Evolutionary conservation across 2,329 filamentous ascomycete genomes (phyloP).

Genomic region (Microcyclosporella mali): DNA sequence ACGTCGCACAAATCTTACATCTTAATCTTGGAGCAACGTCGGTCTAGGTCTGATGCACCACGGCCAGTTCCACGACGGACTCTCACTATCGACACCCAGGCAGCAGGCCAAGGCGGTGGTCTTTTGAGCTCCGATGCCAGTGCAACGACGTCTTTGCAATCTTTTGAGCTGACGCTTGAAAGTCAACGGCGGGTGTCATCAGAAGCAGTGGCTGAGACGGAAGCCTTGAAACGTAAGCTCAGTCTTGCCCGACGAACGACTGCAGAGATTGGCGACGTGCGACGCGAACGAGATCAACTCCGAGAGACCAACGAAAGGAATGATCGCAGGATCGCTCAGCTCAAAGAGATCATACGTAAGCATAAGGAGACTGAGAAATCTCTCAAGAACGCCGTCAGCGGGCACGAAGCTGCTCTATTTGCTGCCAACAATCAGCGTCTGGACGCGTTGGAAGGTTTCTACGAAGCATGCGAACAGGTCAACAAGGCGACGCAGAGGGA

Average conservation of each 20-base stretch:
- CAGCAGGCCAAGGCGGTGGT: neutral
- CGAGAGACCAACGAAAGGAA: slow-evolving; percentile 33
- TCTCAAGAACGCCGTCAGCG: slow-evolving; percentile 33
- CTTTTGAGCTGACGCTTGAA: slow-evolving; percentile 23
- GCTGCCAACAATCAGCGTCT: slow-evolving; percentile 37
- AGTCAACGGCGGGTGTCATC: slow-evolving; percentile 25
- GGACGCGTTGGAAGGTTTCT: slow-evolving; percentile 32
- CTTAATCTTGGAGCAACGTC: slow-evolving; percentile 33
- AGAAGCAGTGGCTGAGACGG: slow-evolving; percentile 30
- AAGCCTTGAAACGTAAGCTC: slow-evolving; percentile 35
- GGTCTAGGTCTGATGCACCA: neutral
- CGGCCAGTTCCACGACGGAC: neutral
- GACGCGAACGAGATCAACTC: slow-evolving; percentile 35
- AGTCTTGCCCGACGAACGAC: slow-evolving; percentile 31
- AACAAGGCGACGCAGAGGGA: slow-evolving; percentile 28
- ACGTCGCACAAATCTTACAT: slow-evolving; percentile 35
- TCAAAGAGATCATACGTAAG: slow-evolving; percentile 37
- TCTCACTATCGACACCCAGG: slow-evolving; percentile 18
- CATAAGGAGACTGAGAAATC: slow-evolving; percentile 33
- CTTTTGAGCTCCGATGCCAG: slow-evolving; percentile 6
- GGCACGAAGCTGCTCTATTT: slow-evolving; percentile 36
- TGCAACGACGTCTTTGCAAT: slow-evolving; percentile 19
- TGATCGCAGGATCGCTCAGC: slow-evolving; percentile 33
- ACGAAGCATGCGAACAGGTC: slow-evolving; percentile 32
- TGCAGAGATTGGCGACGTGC: slow-evolving; percentile 30